Evolutionary conservation across 768 basidiomycete species (phyloP).

Genomic region (Leccinum aurantiacum): DNA sequence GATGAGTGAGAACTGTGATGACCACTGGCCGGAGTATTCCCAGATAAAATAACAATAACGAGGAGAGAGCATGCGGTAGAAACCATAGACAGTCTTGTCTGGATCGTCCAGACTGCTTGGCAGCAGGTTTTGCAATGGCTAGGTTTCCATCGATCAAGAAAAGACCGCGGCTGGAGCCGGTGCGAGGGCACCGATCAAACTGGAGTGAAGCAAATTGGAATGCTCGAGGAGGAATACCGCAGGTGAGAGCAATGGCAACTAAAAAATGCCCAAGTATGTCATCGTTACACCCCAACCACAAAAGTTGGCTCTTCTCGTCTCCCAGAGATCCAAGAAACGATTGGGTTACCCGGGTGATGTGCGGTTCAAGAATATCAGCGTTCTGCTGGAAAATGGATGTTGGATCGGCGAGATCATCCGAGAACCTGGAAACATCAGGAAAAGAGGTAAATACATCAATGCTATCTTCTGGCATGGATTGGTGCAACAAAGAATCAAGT

Average conservation of each 20-base stretch:
- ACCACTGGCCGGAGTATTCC: background rate
- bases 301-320: too few species aligned
- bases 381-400: too few species aligned
- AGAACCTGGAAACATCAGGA: too few species aligned
- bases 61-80: background rate
- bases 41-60: background rate
- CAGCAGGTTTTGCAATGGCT: background rate
- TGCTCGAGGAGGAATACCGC: background rate
- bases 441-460: too few species aligned
- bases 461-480: too few species aligned
- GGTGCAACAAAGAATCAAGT: too few species aligned
- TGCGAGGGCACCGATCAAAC: background rate
- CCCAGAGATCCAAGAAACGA: too few species aligned
- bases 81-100: background rate
- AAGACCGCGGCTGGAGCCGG: background rate
- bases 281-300: too few species aligned
- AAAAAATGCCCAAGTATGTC: too few species aligned
- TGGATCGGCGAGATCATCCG: too few species aligned
- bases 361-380: too few species aligned
- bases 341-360: too few species aligned
- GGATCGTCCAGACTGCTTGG: background rate
- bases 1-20: background rate
- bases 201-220: background rate
- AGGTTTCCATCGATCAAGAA: conserved; percentile 1
- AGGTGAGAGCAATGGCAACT: background rate